Conservation (phyloP, 495 filamentous ascomycete species). For the Lophiostoma macrostomum region DNA sequence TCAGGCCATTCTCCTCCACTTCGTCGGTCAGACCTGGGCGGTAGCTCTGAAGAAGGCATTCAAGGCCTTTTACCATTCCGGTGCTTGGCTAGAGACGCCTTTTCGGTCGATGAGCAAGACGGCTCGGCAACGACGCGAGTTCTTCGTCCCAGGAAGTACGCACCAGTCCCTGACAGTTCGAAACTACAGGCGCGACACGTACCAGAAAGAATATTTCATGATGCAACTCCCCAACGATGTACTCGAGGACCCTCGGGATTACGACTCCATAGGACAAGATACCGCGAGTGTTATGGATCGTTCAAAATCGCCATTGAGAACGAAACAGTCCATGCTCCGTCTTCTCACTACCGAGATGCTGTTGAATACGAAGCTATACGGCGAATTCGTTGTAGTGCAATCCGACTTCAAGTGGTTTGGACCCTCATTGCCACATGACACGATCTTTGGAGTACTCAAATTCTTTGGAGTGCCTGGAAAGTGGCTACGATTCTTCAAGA, state of each 20-base stretch:
- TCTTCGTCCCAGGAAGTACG: conserved; percentile 30
- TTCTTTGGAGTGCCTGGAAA: conserved; percentile 36
- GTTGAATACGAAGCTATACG: conserved; percentile 33
- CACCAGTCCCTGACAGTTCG: background rate
- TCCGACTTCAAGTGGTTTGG: conserved; percentile 36
- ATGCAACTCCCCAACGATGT: conserved; percentile 37
- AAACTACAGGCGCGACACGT: conserved; percentile 35
- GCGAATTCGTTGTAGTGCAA: conserved; percentile 28
- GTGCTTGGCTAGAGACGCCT: conserved; percentile 24
- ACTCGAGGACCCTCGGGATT: conserved; percentile 20
- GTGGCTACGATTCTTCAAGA: conserved; percentile 37
- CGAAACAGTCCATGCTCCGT: conserved; percentile 34
- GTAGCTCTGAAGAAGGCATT: conserved; percentile 32
- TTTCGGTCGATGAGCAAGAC: conserved; percentile 19
- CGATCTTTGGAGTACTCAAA: conserved; percentile 32
- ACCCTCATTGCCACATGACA: conserved; percentile 32
- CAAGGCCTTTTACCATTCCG: conserved; percentile 24
- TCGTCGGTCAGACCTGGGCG: conserved; percentile 35
- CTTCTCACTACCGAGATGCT: conserved; percentile 34
- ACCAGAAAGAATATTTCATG: conserved; percentile 38
- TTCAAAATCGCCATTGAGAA: conserved; percentile 23
- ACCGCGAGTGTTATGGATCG: conserved; percentile 7
- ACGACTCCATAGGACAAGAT: conserved; percentile 11
- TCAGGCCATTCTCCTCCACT: conserved; percentile 35
- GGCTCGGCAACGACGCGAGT: conserved; percentile 35